A percentile compares a stretch with the other conserved stretches of the same genome.
Evolutionary conservation across 768 basidiomycete genomes (phyloP).

Genomic region (Coprinellus micaceus): DNA sequence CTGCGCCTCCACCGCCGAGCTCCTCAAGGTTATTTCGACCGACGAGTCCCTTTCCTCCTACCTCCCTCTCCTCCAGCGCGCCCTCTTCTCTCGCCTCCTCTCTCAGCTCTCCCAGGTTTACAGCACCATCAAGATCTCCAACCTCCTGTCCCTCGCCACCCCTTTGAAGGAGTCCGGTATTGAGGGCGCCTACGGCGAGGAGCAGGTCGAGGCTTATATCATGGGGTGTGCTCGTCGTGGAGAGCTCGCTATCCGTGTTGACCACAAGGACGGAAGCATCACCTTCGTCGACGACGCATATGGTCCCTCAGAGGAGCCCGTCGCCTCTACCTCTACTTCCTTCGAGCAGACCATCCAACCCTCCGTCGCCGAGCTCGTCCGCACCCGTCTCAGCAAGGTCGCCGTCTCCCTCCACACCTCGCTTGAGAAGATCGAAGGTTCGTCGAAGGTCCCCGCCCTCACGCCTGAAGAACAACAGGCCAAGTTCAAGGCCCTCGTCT

Average conservation of each 20-base stretch:
- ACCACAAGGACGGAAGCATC: slow-evolving; percentile 84
- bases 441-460: slow-evolving; percentile 16
- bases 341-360: slow-evolving; percentile 57
- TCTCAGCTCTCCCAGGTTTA: slow-evolving; percentile 92
- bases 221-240: slow-evolving; percentile 89
- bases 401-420: slow-evolving; percentile 72
- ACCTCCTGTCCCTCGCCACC: slow-evolving; percentile 72
- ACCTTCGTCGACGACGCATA: slow-evolving; percentile 81
- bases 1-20: slow-evolving; percentile 71
- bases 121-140: slow-evolving; percentile 75
- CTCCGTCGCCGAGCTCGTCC: slow-evolving; percentile 65
- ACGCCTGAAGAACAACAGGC: slow-evolving; percentile 56
- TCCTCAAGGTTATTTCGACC: slow-evolving; percentile 42
- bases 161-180: slow-evolving; percentile 61
- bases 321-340: slow-evolving; percentile 20
- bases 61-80: slow-evolving; percentile 85
- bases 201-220: slow-evolving; percentile 84
- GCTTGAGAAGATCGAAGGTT: slow-evolving; percentile 51
- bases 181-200: slow-evolving; percentile 60
- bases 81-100: slow-evolving; percentile 86
- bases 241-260: slow-evolving; percentile 81
- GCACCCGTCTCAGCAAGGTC: slow-evolving; percentile 73
- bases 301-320: slow-evolving; percentile 36
- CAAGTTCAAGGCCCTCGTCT: slow-evolving; percentile 56
- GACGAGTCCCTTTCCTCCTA: slow-evolving; percentile 73